Base-by-base conservation (phyloP, 345 rosid species). In the Pistacia vera region DNA sequence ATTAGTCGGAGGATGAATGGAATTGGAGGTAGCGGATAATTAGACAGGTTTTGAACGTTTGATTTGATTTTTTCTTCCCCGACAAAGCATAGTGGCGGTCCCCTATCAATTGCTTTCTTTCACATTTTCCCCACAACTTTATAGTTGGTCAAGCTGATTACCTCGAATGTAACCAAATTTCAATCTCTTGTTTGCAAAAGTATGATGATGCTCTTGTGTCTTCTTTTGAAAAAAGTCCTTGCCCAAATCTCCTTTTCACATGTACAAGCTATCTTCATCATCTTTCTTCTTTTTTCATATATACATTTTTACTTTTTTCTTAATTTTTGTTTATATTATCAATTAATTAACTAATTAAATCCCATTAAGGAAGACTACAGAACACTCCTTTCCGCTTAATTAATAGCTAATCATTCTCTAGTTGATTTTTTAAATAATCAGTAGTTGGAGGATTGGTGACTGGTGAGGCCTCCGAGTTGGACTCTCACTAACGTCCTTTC, bases 51-150 rank as follows among this genome's bases (percentile, higher is more conserved):
- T 68, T 12, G 28, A 54, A 54, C 10, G 44, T 41, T 36, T 7
- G 30, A 14, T 38, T 58, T 68, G 28, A 60, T 3, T 48, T 66
- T 46, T 25, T 2, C 17, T 57, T 66, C 18, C 61, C 68, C 82
- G 78, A 79, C 83, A 82, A 79, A 65, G 46, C 54, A 25, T 79
- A 57, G 85, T 79, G 80, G 80, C 46, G 73, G 76, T 58, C 78
- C 75, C 73, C 46, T 16, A 57, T 17, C 61, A 9, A 35, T 44
- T 30, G 63, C 68, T 18, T 14, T 38, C 22, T 46, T 41, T n/a
- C 64, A 61, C 55, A 52, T 76, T 63, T 68, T 71, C 62, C 66
- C 72, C 33, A 8, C 60, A 68, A 71, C 77, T 56, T 62, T 75
- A 35, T 67, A 14, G 35, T 58, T 51, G 74, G 81, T 71, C 73